Conservation (phyloP, 257 asterid species). For the Petunia secreta region DNA sequence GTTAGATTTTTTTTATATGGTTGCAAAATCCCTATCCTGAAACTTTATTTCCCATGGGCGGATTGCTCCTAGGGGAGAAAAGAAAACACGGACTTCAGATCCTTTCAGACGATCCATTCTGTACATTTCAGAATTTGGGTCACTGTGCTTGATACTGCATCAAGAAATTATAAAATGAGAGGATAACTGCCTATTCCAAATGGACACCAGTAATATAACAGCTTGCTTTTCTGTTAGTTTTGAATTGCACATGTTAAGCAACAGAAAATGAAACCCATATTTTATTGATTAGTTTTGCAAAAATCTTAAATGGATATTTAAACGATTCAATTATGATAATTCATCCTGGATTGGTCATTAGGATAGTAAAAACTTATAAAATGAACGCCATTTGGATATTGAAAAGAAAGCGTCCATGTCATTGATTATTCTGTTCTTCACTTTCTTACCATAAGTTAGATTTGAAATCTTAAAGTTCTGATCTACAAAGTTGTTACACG, state of each 20-base stretch:
- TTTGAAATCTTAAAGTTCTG: slow-evolving; percentile 16
- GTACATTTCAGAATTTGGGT: slow-evolving; percentile 16
- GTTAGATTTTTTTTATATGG: slow-evolving; percentile 27
- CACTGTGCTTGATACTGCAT: not conserved
- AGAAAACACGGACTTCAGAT: slow-evolving; percentile 13
- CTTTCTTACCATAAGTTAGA: slow-evolving; percentile 1
- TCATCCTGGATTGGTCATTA: not conserved
- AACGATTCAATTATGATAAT: slow-evolving; percentile 6
- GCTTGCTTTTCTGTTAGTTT: not conserved
- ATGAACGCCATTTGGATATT: not conserved
- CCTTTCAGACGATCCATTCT: slow-evolving; percentile 21
- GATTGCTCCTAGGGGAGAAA: slow-evolving; percentile 14
- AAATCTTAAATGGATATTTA: not conserved
- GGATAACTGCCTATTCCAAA: not conserved
- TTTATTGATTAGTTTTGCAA: not conserved
- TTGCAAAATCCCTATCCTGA: slow-evolving; percentile 7
- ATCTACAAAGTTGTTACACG: not conserved
- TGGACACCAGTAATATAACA: not conserved
- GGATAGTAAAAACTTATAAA: too few species aligned
- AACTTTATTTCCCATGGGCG: not conserved
- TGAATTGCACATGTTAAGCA: not conserved
- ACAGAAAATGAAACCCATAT: slow-evolving; percentile 6
- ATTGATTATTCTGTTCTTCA: slow-evolving; percentile 14
- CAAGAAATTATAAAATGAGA: slow-evolving; percentile 2
- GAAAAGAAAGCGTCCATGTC: not conserved